phyloP scores from a whole-genome alignment of 1,284 basidiomycete species.

The Ceratobasidium papillatum region DNA sequence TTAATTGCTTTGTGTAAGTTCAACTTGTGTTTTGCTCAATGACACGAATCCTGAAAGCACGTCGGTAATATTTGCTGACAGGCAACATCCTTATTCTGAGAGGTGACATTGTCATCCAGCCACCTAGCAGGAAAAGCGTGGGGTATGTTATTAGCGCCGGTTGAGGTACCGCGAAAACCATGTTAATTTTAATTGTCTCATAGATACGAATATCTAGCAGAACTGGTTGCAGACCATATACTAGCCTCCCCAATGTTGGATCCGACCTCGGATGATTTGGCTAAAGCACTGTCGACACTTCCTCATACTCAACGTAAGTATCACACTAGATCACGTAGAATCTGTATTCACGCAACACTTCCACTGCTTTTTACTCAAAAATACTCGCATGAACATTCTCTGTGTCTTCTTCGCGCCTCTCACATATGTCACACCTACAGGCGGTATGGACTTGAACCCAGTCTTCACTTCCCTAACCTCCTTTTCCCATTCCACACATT shows the following conservation, averaged over 20 bases:
- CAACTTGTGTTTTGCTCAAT: not conserved
- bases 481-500: slow-evolving; percentile 66
- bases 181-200: not conserved
- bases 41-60: slow-evolving; percentile 4
- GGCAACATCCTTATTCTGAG: slow-evolving; percentile 87
- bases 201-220: slow-evolving; percentile 83
- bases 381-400: slow-evolving; percentile 6
- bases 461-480: slow-evolving; percentile 72
- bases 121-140: slow-evolving; percentile 69
- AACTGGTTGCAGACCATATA: slow-evolving; percentile 84
- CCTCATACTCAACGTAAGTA: slow-evolving; percentile 80
- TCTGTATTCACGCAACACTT: not conserved
- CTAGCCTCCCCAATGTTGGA: slow-evolving; percentile 63
- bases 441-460: slow-evolving; percentile 87
- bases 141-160: not conserved
- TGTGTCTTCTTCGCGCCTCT: slow-evolving; percentile 43
- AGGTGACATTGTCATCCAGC: slow-evolving; percentile 75
- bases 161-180: not conserved
- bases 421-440: slow-evolving; percentile 52
- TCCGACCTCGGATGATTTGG: slow-evolving; percentile 64
- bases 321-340: not conserved
- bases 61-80: slow-evolving; percentile 43
- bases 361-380: not conserved
- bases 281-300: slow-evolving; percentile 80
- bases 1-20: slow-evolving; percentile 83